A percentile compares a stretch with the other conserved stretches of the same genome.
Conservation (phyloP, 495 filamentous ascomycete genomes). For the Neurospora sp. region DNA sequence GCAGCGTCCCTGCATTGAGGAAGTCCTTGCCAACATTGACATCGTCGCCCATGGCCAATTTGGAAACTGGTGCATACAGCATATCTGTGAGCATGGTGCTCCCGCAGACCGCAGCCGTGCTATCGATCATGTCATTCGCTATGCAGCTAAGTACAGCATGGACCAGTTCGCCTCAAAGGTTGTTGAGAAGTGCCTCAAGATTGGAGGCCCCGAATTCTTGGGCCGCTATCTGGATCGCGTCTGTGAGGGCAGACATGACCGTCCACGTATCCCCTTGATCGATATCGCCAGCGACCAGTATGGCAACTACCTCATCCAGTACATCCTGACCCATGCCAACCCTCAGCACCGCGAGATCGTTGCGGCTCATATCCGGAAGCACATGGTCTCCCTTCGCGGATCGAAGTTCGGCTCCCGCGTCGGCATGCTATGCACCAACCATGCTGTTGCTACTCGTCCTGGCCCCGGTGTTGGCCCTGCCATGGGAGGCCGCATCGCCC, state of each 20-base stretch:
- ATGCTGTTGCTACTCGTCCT: constrained; percentile 71
- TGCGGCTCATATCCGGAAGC: constrained; percentile 88
- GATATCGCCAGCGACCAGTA: constrained; percentile 98
- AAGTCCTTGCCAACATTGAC: constrained; percentile 88
- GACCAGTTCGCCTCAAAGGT: constrained; percentile 99
- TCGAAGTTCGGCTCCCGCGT: constrained; percentile 98
- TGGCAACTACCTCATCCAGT: constrained; percentile 96
- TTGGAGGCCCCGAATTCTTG: constrained; percentile 83
- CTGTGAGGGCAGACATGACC: constrained; percentile 80
- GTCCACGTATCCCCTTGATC: constrained; percentile 92
- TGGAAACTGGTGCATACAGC: constrained; percentile 99
- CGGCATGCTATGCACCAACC: constrained; percentile 97
- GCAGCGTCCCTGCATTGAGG: constrained; percentile 90
- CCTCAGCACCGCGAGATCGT: constrained; percentile 87
- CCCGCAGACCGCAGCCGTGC: constrained; percentile 86
- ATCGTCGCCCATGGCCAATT: constrained; percentile 97
- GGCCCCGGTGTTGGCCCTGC: constrained; percentile 61
- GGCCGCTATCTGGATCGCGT: constrained; percentile 88
- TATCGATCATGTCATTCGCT: constrained; percentile 87
- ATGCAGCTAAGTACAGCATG: constrained; percentile 94
- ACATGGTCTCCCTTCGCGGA: constrained; percentile 97
- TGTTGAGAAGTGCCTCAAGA: constrained; percentile 97
- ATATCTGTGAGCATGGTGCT: constrained; percentile 94
- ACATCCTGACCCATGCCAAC: constrained; percentile 80
- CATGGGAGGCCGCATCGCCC: constrained; percentile 48